Evolutionary conservation across 148 eudicot species (phyloP).

Genomic region (Nepenthes mirabilis): DNA sequence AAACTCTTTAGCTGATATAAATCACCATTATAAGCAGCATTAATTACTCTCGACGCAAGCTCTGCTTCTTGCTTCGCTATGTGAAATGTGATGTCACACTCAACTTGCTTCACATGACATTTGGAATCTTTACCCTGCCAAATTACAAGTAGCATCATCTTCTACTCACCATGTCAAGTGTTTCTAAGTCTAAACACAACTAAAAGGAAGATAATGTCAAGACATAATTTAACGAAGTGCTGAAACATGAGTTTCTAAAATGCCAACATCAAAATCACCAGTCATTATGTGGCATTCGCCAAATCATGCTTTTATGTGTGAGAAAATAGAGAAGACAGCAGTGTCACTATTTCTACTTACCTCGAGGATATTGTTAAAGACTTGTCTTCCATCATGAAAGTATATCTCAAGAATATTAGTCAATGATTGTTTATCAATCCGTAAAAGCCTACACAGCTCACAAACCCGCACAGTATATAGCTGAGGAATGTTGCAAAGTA

Average conservation of each 20-base stretch:
- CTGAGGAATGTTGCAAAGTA: conserved; percentile 86
- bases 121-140: conserved; percentile 61
- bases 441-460: conserved; percentile 71
- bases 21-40: conserved; percentile 73
- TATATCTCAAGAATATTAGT: conserved; percentile 70
- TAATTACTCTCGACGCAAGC: conserved; percentile 84
- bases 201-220: not conserved
- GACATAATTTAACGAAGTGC: no score
- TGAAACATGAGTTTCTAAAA: no score
- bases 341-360: conserved; percentile 17
- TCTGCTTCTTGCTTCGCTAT: conserved; percentile 86
- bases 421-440: conserved; percentile 81
- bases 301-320: no score
- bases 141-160: not conserved
- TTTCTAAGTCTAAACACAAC: not conserved
- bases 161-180: not conserved
- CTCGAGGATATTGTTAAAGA: conserved; percentile 70
- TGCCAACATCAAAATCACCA: no score
- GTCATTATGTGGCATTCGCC: no score
- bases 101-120: conserved; percentile 51
- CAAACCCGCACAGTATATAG: conserved; percentile 70
- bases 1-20: conserved; percentile 58
- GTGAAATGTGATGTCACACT: conserved; percentile 70
- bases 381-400: conserved; percentile 70
- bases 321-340: not conserved